phyloP scores from a whole-genome alignment of 2,329 filamentous ascomycete genomes.

The Monilinia aucupariae region DNA sequence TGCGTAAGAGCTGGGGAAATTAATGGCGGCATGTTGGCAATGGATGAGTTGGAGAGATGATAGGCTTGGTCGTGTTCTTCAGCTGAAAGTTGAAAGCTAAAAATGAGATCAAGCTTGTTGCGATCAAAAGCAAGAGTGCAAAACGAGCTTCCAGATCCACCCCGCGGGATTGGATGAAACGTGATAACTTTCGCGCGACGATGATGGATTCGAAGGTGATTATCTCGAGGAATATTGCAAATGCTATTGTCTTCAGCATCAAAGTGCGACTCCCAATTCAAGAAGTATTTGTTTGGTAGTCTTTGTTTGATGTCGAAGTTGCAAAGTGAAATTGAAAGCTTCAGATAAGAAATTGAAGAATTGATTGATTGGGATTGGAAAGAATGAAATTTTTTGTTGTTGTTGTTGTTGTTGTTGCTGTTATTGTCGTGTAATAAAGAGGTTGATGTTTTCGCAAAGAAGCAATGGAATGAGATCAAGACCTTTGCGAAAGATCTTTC shows the following conservation, averaged over 20 bases:
- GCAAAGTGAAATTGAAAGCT: not conserved
- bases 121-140: not conserved
- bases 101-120: not conserved
- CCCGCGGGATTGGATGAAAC: not conserved
- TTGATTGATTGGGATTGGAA: not conserved
- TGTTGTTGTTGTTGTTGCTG: not conserved
- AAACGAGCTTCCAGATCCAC: not conserved
- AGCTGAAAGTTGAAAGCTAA: not conserved
- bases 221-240: conserved; percentile 6
- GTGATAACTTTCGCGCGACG: not conserved
- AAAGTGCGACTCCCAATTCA: not conserved
- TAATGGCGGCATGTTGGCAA: not conserved
- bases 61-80: not conserved
- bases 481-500: not conserved
- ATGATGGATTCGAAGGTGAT: not conserved
- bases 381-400: not conserved
- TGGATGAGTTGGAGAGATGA: not conserved
- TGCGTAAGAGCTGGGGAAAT: conserved; percentile 6
- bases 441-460: not conserved
- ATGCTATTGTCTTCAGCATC: not conserved
- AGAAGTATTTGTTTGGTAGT: not conserved
- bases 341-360: not conserved
- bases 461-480: not conserved
- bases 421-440: not conserved
- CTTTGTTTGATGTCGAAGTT: not conserved